These are phyloP conservation scores for Lathyrus sativus DNA, from an alignment of 306 rosid species.

Conservation along the genomic window DNA sequence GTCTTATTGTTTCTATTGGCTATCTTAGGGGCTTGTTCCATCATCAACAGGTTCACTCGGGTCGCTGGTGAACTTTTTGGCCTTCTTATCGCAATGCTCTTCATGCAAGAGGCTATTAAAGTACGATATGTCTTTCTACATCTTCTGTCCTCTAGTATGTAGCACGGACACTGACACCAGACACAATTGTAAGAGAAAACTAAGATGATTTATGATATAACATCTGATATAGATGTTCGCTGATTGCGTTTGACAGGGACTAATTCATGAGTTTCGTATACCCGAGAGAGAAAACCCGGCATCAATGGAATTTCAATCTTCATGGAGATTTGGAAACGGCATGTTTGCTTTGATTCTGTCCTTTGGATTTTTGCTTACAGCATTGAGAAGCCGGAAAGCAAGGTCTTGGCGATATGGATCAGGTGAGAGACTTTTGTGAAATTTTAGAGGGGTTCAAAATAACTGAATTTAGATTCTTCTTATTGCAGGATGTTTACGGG, in stretches of 20 bases:
- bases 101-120: slow-evolving; percentile 83
- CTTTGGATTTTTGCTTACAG: slow-evolving; percentile 74
- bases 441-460: too few species aligned
- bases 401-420: slow-evolving; percentile 80
- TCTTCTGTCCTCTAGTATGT: not conserved
- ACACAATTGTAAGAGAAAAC: not conserved
- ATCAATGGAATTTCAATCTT: slow-evolving; percentile 60
- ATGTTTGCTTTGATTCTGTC: slow-evolving; percentile 81
- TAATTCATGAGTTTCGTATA: slow-evolving; percentile 57
- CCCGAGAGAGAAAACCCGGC: slow-evolving; percentile 63
- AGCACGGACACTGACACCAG: too few species aligned
- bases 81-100: slow-evolving; percentile 82
- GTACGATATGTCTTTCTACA: slow-evolving; percentile 45
- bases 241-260: slow-evolving; percentile 58
- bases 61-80: slow-evolving; percentile 81
- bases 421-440: slow-evolving; percentile 48
- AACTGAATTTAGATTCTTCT: too few species aligned
- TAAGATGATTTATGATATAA: slow-evolving; percentile 14
- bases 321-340: slow-evolving; percentile 90
- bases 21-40: slow-evolving; percentile 77
- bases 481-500: slow-evolving; percentile 61
- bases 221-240: slow-evolving; percentile 12
- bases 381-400: slow-evolving; percentile 75
- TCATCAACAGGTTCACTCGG: slow-evolving; percentile 84
- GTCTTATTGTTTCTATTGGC: slow-evolving; percentile 69